Base-by-base conservation (phyloP, 106 monocot genomes). In the Vanilla planifolia region DNA sequence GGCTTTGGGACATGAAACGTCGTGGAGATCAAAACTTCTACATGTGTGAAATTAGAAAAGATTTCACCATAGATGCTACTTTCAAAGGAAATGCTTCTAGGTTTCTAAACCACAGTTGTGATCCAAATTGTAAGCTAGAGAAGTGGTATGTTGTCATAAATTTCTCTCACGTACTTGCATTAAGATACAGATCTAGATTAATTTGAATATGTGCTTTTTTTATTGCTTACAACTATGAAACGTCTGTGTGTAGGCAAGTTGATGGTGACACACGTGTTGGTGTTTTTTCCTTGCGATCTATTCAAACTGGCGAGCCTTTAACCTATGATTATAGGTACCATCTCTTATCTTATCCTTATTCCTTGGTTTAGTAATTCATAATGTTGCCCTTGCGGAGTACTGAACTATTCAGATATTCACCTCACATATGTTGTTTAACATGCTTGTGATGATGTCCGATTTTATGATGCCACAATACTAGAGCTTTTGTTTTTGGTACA, bases 211-310 rank as follows among this genome's bases (percentile, higher is more conserved):
- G 7, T 46, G 6, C 1, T 24, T 48, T 47, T 48, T 9, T 32
- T 10, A 26, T 11, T 25, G n/a, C 15, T 11, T 11, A 0, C 9
- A 44, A 47, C 6, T 6, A 32, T 33, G 14, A 47, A n/a, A 22
- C 22, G 21, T 41, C 30, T 25, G 55, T 19, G 6, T 17, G n/a
- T 45, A 98, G 98, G 98, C 82, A 92, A 69, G 98, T 98, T 55
- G 98, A 98, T 66, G 98, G 98, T 43, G 92, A 98, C 63, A 98
- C 85, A 48, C 87, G 98, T 46, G 80, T 98, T 48, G 98, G 98
- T 78, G 88, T 98, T 14, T 98, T 98, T 80, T 81, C 98, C 24
- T 82, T 72, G 52, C 67, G 75, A 47, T 65, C 84, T 65, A 92
- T 98, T 42, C 59, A 77, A 75, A 61, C 67, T 67, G 80, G 81